Evolutionary conservation across 306 rosid genomes (phyloP), one percentile per base, ranked within the genome.

Genomic region (Cucurbita moschata): DNA sequence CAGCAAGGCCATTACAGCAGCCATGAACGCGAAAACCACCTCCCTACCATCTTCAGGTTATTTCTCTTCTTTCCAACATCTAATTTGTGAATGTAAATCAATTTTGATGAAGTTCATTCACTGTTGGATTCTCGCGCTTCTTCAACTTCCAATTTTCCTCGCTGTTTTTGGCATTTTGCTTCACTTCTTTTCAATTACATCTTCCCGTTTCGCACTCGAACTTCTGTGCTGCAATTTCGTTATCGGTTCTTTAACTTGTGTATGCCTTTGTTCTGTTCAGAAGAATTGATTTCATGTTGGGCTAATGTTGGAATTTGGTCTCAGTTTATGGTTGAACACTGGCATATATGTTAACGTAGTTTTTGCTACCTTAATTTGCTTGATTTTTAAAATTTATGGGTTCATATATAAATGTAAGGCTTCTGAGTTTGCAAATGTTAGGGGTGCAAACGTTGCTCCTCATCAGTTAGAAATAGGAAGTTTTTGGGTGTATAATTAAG

Each of bases 31-130:
- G 6, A 81, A 81, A 54, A 85, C 69, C 70, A 75, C 87, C 75
- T 35, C 82, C 65, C 58, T 77, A 18, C 68, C 88, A 54, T 80
- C 85, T 70, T 75, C 87, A 53, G 88, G 92, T 90, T 47, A 77
- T 66, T 19, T 77, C 8, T 63, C 9, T 57, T 60, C 60, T 44
- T 30, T 61, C 26, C 59, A 6, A 50, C 19, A 26, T 14, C 10
- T 43, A 8, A 38, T 68, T 53, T 74, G 8, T 39, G 40, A 23
- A 42, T 19, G 16, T 30, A 18, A 76, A 10, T 76, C n/a, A 23
- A 46, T 52, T 61, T 13, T 18, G 49, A 8, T 57, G 4, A 7
- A 74, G 44, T 58, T 4, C 30, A 4, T 13, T 46, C 37, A 4
- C 38, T 58, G 12, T 52, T 51, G 47, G 9, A 26, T 65, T 43